Evolutionary conservation across 2,329 filamentous ascomycete genomes (phyloP), one percentile per base, ranked within the genome.

Genomic region (Paramyrothecium roridum): DNA sequence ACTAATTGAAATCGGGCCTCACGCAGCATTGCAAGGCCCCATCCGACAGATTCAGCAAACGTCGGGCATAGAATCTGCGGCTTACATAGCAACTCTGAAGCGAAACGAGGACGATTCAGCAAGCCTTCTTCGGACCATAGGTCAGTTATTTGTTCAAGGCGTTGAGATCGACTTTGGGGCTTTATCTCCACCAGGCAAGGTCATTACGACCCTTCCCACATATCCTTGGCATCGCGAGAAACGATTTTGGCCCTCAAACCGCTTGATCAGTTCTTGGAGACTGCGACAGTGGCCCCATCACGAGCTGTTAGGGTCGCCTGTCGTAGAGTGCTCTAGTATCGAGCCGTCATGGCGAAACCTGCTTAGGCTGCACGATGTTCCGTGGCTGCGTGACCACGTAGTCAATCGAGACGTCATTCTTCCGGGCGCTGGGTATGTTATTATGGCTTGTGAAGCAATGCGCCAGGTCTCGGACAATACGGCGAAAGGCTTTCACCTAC

Each of bases 341-440:
- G 49, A 51, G 30, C 49, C 49, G 26, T 20, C 12, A 3, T 77
- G 73, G 73, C 67, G 72, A n/a, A 70, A 71, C 13, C 71, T 71
- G 53, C 63, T 76, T 26, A 67, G 70, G 3, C 21, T 72, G 2
- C 57, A 61, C 1, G 72, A 78, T 53, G 68, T 73, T 22, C 71
- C 74, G 1, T 79, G 76, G 76, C 60, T 78, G 3, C 54, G 58
- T 20, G 71, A 78, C 49, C 76, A 79, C 52, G 66, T 70, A 17
- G 67, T 78, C n/a, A 70, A 73, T 43, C 68, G 67, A 23, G 67
- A 70, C 2, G 67, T 73, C 26, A 58, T 78, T 1, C 76, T 74
- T 48, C 76, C 76, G 3, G 73, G 67, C 6, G 67, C 74, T 2
- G 75, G 74, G 8, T 73, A 74, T 61, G 56, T 73, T 7, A 57